phyloP scores from a whole-genome alignment of 2,329 filamentous ascomycete genomes.

The Juglanconis oblonga region DNA sequence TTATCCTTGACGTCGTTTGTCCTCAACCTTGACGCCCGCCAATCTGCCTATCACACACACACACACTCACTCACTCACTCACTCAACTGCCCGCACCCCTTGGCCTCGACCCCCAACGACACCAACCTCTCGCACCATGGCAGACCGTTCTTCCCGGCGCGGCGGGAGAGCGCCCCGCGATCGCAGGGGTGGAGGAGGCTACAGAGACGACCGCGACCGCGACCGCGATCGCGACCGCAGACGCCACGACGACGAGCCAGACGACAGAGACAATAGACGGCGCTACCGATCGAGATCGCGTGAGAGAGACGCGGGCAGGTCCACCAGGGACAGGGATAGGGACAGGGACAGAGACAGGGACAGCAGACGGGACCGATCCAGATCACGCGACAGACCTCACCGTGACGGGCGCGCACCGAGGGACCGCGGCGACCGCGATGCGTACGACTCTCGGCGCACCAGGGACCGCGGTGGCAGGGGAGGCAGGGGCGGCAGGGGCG shows the following conservation, averaged over 20 bases:
- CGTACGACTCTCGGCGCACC: slow-evolving; percentile 8
- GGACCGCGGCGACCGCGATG: slow-evolving; percentile 8
- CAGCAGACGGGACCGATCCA: slow-evolving; percentile 10
- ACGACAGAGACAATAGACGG: slow-evolving; percentile 27
- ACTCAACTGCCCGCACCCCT: not conserved
- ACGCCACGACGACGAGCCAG: slow-evolving; percentile 29
- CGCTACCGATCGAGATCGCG: slow-evolving; percentile 18
- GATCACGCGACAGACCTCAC: slow-evolving; percentile 26
- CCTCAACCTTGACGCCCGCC: not conserved
- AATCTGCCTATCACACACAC: not conserved
- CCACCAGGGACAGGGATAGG: slow-evolving; percentile 13
- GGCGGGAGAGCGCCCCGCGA: slow-evolving; percentile 23
- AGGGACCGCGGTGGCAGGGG: slow-evolving; percentile 10
- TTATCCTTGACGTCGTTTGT: not conserved
- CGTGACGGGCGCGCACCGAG: slow-evolving; percentile 20
- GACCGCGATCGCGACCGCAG: slow-evolving; percentile 34
- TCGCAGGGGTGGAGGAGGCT: slow-evolving; percentile 24
- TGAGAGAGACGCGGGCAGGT: slow-evolving; percentile 28
- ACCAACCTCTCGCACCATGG: not conserved
- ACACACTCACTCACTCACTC: too few relatives aligned
- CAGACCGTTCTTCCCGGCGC: slow-evolving; percentile 12
- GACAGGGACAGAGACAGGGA: slow-evolving; percentile 35
- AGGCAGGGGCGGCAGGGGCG: slow-evolving; percentile 7
- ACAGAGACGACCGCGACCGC: slow-evolving; percentile 34
- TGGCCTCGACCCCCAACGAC: not conserved